Evolutionary conservation across 305 asterid genomes (phyloP), one percentile per base, ranked within the genome.

Genomic region (Nicotiana rustica): DNA sequence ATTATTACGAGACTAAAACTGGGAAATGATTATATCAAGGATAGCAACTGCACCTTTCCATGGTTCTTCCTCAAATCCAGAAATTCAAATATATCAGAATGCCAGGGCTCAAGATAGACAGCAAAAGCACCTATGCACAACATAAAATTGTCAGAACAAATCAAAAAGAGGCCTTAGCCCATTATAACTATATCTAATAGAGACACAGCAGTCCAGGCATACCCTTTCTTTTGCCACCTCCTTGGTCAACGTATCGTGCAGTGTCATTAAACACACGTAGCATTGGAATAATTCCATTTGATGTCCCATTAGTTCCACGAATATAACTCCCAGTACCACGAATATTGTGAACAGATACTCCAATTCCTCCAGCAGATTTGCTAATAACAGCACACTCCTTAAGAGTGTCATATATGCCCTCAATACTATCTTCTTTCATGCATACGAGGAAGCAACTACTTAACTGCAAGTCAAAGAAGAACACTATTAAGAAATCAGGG

Each of bases 161-260:
- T 1, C 47, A 75, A 75, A 1, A 49, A 15, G 15, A 75, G 47
- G 17, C 47, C 13, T 15, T 18, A 60, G 29, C 18, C 13, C 25
- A 14, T 14, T 29, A 52, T 52, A 49, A 52, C 4, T 15, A 52
- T 6, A 29, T 52, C 80, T 0, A 52, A 49, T 6, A 25, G 5
- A 70, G 35, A 70, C 78, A n/a, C n/a, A 44, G 29, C 17, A 21
- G 1, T 0, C 35, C 25, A 73, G 2, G 71, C 83, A 41, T 68
- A 94, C 99, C 99, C 86, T 96, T 96, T 85, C 99, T 92, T 90
- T 94, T 96, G 92, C 99, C 99, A 83, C 98, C 99, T 1, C 99
- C 98, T 82, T 95, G 98, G 79, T 96, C 98, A 81, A 96, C 98
- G 87, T 95, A 93, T 13, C 98, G 92, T 80, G 99, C 99, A 56